Evolutionary conservation across 352 stramenopile species (phyloP).

Genomic region (Pythium brachiatum): DNA sequence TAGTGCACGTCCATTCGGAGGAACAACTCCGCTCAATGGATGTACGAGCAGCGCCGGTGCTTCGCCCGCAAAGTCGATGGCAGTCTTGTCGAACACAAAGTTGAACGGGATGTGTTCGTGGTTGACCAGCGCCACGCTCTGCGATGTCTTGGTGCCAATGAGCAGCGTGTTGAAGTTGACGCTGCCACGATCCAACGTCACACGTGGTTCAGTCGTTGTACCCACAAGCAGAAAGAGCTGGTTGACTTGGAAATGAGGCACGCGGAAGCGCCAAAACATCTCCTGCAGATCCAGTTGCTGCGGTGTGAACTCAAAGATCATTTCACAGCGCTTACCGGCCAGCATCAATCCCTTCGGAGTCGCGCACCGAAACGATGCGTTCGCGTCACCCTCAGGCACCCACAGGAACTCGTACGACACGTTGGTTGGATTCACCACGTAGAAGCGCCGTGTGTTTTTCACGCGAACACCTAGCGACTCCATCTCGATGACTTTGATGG

Average conservation of each 20-base stretch:
- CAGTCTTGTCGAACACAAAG: slow-evolving; percentile 93
- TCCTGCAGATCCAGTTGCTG: slow-evolving; percentile 88
- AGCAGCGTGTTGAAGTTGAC: slow-evolving; percentile 93
- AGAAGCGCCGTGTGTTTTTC: slow-evolving; percentile 91
- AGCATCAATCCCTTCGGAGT: slow-evolving; percentile 91
- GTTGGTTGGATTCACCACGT: slow-evolving; percentile 93
- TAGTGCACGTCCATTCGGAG: slow-evolving; percentile 73
- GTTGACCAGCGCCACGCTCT: slow-evolving; percentile 91
- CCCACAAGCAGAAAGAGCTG: slow-evolving; percentile 93
- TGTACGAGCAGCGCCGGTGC: slow-evolving; percentile 75
- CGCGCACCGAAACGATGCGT: slow-evolving; percentile 86
- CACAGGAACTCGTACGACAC: slow-evolving; percentile 93
- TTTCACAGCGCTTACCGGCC: slow-evolving; percentile 90
- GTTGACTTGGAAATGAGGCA: slow-evolving; percentile 86
- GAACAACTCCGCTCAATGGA: slow-evolving; percentile 88
- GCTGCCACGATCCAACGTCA: slow-evolving; percentile 83
- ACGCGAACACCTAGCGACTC: slow-evolving; percentile 89
- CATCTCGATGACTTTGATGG: slow-evolving; percentile 91
- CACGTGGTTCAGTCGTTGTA: slow-evolving; percentile 88
- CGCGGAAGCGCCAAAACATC: slow-evolving; percentile 91
- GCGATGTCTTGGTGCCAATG: slow-evolving; percentile 81
- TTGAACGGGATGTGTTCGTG: slow-evolving; percentile 92
- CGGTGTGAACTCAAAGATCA: slow-evolving; percentile 96
- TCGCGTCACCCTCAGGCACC: slow-evolving; percentile 69
- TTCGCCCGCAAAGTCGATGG: slow-evolving; percentile 79